These are phyloP conservation scores for Phytophthora syringae DNA, from an alignment of 352 stramenopile species.

Conservation along the genomic window DNA sequence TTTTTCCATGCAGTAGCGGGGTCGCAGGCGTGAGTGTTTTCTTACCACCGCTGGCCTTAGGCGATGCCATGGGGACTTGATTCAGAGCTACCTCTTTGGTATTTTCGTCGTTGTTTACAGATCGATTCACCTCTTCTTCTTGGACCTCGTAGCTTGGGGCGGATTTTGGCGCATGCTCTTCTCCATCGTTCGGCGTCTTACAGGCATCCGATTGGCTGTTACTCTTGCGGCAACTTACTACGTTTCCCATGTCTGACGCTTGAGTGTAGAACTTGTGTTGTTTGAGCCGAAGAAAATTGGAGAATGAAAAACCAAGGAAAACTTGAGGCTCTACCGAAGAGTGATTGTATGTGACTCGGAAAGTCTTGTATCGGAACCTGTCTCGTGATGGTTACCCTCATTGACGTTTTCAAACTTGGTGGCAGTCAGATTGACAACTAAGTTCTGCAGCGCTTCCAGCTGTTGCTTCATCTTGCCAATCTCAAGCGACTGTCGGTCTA, in stretches of 20 bases:
- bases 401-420: constrained; percentile 8
- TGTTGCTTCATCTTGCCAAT: constrained; percentile 35
- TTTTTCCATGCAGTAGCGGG: constrained; percentile 1
- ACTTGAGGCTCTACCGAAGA: not conserved
- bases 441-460: constrained; percentile 31
- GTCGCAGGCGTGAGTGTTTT: constrained; percentile 2
- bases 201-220: not conserved
- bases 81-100: not conserved
- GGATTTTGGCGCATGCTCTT: constrained; percentile 8
- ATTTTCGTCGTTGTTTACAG: not conserved
- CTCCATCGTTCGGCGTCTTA: constrained; percentile 7
- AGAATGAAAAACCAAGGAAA: not conserved
- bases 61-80: not conserved
- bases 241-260: constrained; percentile 14
- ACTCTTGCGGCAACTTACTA: constrained; percentile 17
- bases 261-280: not conserved
- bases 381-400: not conserved
- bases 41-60: not conserved
- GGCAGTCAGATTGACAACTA: constrained; percentile 16
- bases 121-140: not conserved
- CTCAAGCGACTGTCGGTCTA: constrained; percentile 36
- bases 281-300: constrained; percentile 1
- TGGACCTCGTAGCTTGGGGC: constrained; percentile 5
- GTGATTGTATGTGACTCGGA: not conserved
- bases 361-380: not conserved